These are phyloP conservation scores for Lactarius trivialis DNA, from an alignment of 768 basidiomycete genomes.

Conservation along the genomic window DNA sequence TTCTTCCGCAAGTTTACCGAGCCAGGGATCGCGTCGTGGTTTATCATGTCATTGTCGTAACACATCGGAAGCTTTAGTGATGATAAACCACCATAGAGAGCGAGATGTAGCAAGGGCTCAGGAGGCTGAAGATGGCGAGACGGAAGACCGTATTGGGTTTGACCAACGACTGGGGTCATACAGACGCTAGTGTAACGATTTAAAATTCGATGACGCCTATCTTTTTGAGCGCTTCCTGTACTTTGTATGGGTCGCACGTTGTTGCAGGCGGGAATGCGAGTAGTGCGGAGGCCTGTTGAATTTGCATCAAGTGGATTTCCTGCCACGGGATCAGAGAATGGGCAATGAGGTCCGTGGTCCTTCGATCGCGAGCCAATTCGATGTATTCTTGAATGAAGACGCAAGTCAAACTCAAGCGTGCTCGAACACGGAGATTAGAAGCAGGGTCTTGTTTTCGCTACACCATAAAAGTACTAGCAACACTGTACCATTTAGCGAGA, in stretches of 20 bases:
- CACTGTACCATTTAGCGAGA: constrained; percentile 14
- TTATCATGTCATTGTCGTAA: constrained; percentile 53
- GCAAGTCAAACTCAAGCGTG: constrained; percentile 91
- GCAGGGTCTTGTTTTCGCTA: constrained; percentile 74
- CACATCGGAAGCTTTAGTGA: constrained; percentile 88
- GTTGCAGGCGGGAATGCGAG: constrained; percentile 71
- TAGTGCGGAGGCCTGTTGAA: constrained; percentile 68
- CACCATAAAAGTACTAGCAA: constrained; percentile 84
- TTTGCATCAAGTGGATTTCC: constrained; percentile 71
- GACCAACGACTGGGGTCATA: constrained; percentile 81
- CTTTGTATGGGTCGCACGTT: constrained; percentile 67
- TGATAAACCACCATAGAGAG: constrained; percentile 86
- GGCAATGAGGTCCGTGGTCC: constrained; percentile 68
- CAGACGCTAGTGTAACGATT: constrained; percentile 48
- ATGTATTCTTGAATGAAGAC: constrained; percentile 96
- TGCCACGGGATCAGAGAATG: constrained; percentile 80
- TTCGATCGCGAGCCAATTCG: constrained; percentile 70
- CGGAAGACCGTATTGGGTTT: constrained; percentile 67
- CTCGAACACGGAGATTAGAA: constrained; percentile 45
- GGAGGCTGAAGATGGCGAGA: constrained; percentile 76
- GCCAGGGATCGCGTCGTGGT: constrained; percentile 71
- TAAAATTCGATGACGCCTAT: not conserved
- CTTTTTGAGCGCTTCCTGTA: not conserved
- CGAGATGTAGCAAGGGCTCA: constrained; percentile 79
- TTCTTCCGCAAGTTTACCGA: constrained; percentile 72